Evolutionary conservation across 2,329 filamentous ascomycete genomes (phyloP).

Genomic region (Colletotrichum theobromicola): DNA sequence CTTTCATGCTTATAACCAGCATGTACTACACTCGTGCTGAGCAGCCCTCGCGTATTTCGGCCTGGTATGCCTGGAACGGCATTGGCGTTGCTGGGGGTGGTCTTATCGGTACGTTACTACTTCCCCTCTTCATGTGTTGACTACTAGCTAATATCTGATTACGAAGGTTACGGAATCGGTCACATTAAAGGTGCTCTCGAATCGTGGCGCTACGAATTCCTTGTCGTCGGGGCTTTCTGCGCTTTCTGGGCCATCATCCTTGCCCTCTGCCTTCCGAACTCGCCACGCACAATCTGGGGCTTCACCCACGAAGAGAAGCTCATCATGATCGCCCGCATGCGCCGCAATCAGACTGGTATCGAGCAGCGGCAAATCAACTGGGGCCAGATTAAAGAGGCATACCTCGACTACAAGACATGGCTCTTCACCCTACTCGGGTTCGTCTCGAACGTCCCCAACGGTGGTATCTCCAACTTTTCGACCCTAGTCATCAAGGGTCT

Average conservation of each 20-base stretch:
- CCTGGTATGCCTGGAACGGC: slow-evolving; percentile 66
- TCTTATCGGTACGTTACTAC: slow-evolving; percentile 33
- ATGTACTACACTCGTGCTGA: slow-evolving; percentile 71
- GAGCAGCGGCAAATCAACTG: slow-evolving; percentile 62
- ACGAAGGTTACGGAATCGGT: slow-evolving; percentile 60
- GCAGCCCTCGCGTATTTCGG: slow-evolving; percentile 64
- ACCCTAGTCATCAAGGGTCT: slow-evolving; percentile 65
- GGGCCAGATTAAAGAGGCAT: slow-evolving; percentile 60
- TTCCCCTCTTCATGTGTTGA: no score
- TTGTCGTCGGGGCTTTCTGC: slow-evolving; percentile 66
- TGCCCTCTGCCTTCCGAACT: slow-evolving; percentile 61
- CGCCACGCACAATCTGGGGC: slow-evolving; percentile 57
- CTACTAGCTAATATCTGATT: not conserved
- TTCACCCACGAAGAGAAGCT: slow-evolving; percentile 55
- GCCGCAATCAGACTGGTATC: slow-evolving; percentile 63
- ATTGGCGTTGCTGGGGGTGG: slow-evolving; percentile 64
- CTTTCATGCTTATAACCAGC: slow-evolving; percentile 67
- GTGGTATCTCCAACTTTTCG: slow-evolving; percentile 65
- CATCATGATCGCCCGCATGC: slow-evolving; percentile 59
- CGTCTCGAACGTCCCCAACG: slow-evolving; percentile 60
- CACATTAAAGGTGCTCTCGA: slow-evolving; percentile 60
- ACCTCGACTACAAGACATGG: slow-evolving; percentile 63
- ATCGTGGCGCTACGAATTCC: slow-evolving; percentile 72
- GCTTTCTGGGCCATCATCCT: slow-evolving; percentile 64
- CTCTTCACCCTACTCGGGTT: slow-evolving; percentile 60